These are phyloP conservation scores for Aspergillus ochraceoroseus DNA, from an alignment of 2,329 filamentous ascomycete species.

Conservation along the genomic window DNA sequence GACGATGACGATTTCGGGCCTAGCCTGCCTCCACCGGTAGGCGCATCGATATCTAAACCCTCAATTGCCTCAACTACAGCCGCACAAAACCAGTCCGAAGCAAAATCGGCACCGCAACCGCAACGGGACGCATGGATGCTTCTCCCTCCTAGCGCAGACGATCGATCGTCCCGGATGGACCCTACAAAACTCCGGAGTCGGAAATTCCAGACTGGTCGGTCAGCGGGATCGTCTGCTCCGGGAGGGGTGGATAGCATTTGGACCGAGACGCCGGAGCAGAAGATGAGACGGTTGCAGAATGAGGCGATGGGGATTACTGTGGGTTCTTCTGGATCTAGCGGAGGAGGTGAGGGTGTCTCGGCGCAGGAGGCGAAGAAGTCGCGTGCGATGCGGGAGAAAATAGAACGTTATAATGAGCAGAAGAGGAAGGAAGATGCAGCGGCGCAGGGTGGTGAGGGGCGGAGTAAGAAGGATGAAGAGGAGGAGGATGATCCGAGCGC, in stretches of 20 bases:
- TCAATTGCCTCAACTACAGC: neutral
- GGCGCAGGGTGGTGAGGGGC: constrained; percentile 7
- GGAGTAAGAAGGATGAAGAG: constrained; percentile 49
- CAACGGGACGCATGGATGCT: constrained; percentile 85
- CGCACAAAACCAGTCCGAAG: constrained; percentile 20
- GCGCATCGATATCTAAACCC: constrained; percentile 4
- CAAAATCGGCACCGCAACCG: constrained; percentile 26
- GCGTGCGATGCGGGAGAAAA: constrained; percentile 43
- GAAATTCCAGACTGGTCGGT: constrained; percentile 71
- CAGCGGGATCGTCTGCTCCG: constrained; percentile 40
- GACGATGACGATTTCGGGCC: constrained; percentile 45
- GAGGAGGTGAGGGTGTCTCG: constrained; percentile 7
- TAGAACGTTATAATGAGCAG: constrained; percentile 54
- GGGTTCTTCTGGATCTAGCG: constrained; percentile 26
- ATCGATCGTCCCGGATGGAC: constrained; percentile 61
- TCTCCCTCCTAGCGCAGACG: constrained; percentile 56
- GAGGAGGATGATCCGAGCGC: constrained; percentile 88
- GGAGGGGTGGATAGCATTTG: constrained; percentile 58
- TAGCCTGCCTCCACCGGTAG: constrained; percentile 31
- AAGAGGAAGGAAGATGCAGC: constrained; percentile 10
- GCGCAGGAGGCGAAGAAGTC: constrained; percentile 30
- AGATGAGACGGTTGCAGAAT: constrained; percentile 72
- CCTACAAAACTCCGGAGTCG: constrained; percentile 77
- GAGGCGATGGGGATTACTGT: constrained; percentile 67
- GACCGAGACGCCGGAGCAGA: constrained; percentile 89